Conservation (phyloP, 2,329 filamentous ascomycete genomes). For the Pseudopyrenochaeta lycopersici region DNA sequence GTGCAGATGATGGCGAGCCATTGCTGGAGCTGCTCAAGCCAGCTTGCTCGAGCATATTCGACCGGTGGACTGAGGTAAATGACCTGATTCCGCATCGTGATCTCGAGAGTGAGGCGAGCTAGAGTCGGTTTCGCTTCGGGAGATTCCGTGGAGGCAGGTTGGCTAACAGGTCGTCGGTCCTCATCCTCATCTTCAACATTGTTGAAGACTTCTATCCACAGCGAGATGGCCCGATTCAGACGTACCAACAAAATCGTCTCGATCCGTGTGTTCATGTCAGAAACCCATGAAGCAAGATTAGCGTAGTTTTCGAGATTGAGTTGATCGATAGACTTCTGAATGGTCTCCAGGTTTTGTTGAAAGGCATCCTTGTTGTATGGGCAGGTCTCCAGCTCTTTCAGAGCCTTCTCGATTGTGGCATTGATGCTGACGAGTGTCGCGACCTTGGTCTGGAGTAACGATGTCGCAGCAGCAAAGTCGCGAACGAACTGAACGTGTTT, state of each 20-base stretch:
- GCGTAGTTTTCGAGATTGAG: constrained; percentile 96
- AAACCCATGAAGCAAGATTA: constrained; percentile 91
- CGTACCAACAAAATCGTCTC: constrained; percentile 82
- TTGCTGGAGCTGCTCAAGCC: constrained; percentile 90
- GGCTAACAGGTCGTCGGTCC: constrained; percentile 36
- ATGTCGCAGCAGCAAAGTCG: constrained; percentile 88
- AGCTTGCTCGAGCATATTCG: constrained; percentile 89
- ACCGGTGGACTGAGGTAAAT: constrained; percentile 95
- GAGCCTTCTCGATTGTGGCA: constrained; percentile 79
- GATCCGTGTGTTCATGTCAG: constrained; percentile 84
- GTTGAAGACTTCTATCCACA: constrained; percentile 89
- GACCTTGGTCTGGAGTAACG: constrained; percentile 88
- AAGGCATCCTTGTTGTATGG: constrained; percentile 84
- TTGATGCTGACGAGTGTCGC: constrained; percentile 80
- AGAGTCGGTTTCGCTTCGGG: constrained; percentile 65
- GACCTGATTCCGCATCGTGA: constrained; percentile 97
- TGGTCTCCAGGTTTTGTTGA: constrained; percentile 79
- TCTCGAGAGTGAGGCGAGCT: constrained; percentile 82
- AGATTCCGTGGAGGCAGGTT: constrained; percentile 56
- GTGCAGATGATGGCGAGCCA: constrained; percentile 96
- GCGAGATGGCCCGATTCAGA: constrained; percentile 81
- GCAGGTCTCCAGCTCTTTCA: constrained; percentile 85
- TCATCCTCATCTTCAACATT: constrained; percentile 45
- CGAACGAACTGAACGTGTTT: constrained; percentile 97
- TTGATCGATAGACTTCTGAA: constrained; percentile 94